A percentile compares a stretch with the other conserved stretches of the same genome.
Evolutionary conservation across 2,329 filamentous ascomycete species (phyloP).

Genomic region (Colletotrichum higginsianum): DNA sequence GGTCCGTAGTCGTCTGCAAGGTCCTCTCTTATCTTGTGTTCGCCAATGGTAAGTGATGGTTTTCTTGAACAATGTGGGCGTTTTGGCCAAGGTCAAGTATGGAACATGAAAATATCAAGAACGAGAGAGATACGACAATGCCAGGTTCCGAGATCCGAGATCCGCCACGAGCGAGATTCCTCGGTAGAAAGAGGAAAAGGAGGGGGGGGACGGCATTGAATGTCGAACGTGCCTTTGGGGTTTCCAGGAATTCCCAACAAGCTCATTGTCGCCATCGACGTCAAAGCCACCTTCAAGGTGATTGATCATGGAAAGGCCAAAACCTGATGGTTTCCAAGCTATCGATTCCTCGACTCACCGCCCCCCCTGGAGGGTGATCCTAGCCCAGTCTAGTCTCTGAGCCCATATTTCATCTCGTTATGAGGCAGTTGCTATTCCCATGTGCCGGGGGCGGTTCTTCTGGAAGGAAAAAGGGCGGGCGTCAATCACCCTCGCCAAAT

Average conservation of each 20-base stretch:
- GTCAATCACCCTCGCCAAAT: neutral
- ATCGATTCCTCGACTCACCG: slow-evolving; percentile 24
- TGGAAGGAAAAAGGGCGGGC: slow-evolving; percentile 8
- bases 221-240: too few relatives aligned
- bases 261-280: neutral
- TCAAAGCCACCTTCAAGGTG: neutral
- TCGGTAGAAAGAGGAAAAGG: neutral
- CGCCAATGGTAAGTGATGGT: neutral
- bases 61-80: neutral
- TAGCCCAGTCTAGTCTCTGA: too few relatives aligned
- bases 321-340: slow-evolving; percentile 8
- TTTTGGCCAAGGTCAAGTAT: neutral
- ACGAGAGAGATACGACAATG: neutral
- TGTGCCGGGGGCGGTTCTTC: slow-evolving; percentile 9
- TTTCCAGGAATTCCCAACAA: too few relatives aligned
- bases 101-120: neutral
- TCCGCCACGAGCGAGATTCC: neutral
- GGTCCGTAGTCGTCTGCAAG: neutral
- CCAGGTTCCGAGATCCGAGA: neutral
- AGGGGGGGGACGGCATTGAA: too few relatives aligned
- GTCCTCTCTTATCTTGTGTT: neutral
- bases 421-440: neutral
- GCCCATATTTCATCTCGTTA: slow-evolving; percentile 35
- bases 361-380: slow-evolving; percentile 9
- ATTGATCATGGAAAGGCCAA: neutral